Base-by-base conservation (phyloP, 2,329 filamentous ascomycete species). In the Erysiphe neolycopersici region DNA sequence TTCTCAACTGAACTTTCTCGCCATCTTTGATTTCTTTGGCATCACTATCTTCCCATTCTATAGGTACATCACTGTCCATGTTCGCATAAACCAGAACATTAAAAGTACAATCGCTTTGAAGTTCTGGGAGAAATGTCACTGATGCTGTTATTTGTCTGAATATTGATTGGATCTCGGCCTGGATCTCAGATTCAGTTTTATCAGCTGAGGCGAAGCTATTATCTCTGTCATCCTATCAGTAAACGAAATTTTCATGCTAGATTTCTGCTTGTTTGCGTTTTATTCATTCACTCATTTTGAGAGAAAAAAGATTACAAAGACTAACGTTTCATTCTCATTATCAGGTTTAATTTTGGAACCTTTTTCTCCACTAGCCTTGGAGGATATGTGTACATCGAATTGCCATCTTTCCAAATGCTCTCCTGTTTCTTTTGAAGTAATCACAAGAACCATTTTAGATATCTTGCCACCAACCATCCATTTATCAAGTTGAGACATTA, bases 391-490 rank as follows among this genome's bases (percentile, higher is more conserved):
- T 52, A 92, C 87, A 59, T 94, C 85, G 56, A 98, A 98, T 59
- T 98, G 87, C 89, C 89, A 98, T 50, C 89, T 69, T 64, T 98
- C 89, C 38, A 98, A 75, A 60, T 93, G 79, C 58, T 94, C 85
- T 49, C 87, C 89, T 0, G 85, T 93, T 60, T 98, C 89, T 61
- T 94, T 95, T 65, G 80, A 81, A 30, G 87, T 94, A 52, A 98
- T 85, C 41, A 98, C 89, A 43, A 98, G 79, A 47, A 98, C 85
- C 12, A 98, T 73, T 61, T 92, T 94, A 43, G 82, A 91, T 58
- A 98, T 94, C 62, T 98, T 95, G 59, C 85, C 83, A 53, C 79
- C 81, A 43, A 84, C 69, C 84, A 95, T 95, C 89, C 89, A 98
- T 59, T 82, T 83, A 64, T 91, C 87, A 46, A 98, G 73, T 62